Evolutionary conservation across 1,284 basidiomycete genomes (phyloP).

Genomic region (Malassezia restricta): DNA sequence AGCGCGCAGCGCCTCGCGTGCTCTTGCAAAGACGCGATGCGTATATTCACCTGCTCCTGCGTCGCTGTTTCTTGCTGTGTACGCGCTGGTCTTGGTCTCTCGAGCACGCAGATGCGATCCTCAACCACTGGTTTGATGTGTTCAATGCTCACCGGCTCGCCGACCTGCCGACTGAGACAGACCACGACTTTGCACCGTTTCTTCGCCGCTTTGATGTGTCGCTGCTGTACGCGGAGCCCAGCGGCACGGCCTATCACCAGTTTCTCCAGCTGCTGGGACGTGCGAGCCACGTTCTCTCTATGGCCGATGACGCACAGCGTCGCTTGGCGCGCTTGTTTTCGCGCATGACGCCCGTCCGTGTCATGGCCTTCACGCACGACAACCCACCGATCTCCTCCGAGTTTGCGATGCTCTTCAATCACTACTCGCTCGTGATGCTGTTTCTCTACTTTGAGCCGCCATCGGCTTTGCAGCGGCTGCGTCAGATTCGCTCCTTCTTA

Average conservation of each 20-base stretch:
- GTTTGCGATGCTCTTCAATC: constrained; percentile 72
- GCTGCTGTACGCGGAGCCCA: constrained; percentile 10
- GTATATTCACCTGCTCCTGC: constrained; percentile 63
- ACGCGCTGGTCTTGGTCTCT: constrained; percentile 62
- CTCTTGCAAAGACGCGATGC: constrained; percentile 58
- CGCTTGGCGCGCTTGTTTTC: constrained; percentile 63
- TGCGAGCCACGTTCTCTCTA: constrained; percentile 47
- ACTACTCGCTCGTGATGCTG: constrained; percentile 66
- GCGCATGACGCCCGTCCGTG: constrained; percentile 63
- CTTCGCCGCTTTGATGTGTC: constrained; percentile 51
- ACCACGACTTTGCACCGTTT: constrained; percentile 65
- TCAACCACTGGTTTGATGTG: constrained; percentile 60
- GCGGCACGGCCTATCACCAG: constrained; percentile 59
- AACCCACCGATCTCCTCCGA: constrained; percentile 52
- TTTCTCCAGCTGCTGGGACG: constrained; percentile 66
- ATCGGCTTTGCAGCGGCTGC: constrained; percentile 53
- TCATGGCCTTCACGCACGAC: constrained; percentile 48
- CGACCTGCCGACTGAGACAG: constrained; percentile 61
- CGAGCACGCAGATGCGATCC: constrained; percentile 53
- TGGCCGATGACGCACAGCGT: constrained; percentile 24
- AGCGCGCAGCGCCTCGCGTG: constrained; percentile 49
- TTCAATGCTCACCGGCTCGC: constrained; percentile 69
- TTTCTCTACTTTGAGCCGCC: constrained; percentile 61
- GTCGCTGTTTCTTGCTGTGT: constrained; percentile 62
- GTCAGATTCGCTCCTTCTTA: constrained; percentile 58